Conservation (phyloP, 371 early-diverging fungal genomes). For the Syncephalis plumigaleata region DNA sequence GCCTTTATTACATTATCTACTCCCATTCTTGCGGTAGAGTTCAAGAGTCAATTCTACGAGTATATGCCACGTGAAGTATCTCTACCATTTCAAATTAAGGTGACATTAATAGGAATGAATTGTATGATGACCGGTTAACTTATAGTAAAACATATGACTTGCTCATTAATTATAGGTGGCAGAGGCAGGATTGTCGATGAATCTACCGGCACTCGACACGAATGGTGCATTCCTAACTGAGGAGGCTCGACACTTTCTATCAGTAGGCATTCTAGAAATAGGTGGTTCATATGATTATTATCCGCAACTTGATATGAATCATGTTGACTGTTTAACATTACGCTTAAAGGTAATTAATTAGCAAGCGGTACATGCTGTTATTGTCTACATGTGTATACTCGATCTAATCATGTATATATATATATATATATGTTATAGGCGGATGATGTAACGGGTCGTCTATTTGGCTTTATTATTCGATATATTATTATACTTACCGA, state of each 20-base stretch:
- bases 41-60: no score
- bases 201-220: constrained; percentile 49
- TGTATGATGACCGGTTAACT: not conserved
- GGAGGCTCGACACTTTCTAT: constrained; percentile 33
- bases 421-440: constrained; percentile 11
- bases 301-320: constrained; percentile 25
- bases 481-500: constrained; percentile 53
- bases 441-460: constrained; percentile 32
- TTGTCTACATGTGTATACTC: no score
- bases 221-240: constrained; percentile 43
- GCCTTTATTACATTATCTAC: no score
- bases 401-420: no score
- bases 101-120: constrained; percentile 10
- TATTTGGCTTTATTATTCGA: constrained; percentile 52
- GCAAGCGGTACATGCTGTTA: no score
- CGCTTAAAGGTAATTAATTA: constrained; percentile 28
- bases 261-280: constrained; percentile 24
- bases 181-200: constrained; percentile 17
- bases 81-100: constrained; percentile 34
- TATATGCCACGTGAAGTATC: constrained; percentile 29
- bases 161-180: no score
- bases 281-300: constrained; percentile 46
- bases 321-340: constrained; percentile 41
- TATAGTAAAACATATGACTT: constrained; percentile 1
- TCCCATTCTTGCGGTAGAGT: no score